These are phyloP conservation scores for Epichloe sp. DNA, from an alignment of 2,329 filamentous ascomycete species.

Conservation along the genomic window DNA sequence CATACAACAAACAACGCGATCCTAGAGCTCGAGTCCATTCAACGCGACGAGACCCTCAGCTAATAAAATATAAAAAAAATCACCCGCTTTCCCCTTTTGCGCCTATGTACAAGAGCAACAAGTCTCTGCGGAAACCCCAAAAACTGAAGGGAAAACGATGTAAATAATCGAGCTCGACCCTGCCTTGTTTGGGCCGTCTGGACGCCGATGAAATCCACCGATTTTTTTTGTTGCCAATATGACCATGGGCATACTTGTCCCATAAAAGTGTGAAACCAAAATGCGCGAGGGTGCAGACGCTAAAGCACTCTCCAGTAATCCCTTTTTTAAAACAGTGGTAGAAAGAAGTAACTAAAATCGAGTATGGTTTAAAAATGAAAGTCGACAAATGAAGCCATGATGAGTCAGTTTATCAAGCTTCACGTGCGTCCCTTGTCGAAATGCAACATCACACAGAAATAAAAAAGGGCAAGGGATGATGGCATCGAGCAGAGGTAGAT, in stretches of 20 bases:
- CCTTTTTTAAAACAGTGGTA: conserved; percentile 2
- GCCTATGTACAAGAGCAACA: neutral
- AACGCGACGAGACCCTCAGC: neutral
- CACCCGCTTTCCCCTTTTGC: conserved; percentile 3
- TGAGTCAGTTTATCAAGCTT: conserved; percentile 3
- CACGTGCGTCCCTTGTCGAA: neutral
- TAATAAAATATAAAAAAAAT: neutral
- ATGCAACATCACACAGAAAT: neutral
- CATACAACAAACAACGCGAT: conserved; percentile 2
- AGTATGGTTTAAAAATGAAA: conserved; percentile 4
- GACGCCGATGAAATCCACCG: neutral
- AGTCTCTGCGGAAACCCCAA: neutral
- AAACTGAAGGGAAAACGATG: neutral
- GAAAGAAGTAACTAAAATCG: conserved; percentile 7
- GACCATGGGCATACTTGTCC: neutral
- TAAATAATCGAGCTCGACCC: neutral
- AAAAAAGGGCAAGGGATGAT: neutral
- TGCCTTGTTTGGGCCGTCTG: neutral
- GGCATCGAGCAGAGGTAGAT: neutral
- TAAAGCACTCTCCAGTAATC: neutral
- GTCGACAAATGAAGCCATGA: conserved; percentile 5
- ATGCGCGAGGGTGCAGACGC: neutral
- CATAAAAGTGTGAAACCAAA: neutral
- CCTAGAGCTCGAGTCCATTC: neutral
- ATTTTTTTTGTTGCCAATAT: neutral